Evolutionary conservation across 2,329 filamentous ascomycete species (phyloP).

Genomic region (Colletotrichum sojae): DNA sequence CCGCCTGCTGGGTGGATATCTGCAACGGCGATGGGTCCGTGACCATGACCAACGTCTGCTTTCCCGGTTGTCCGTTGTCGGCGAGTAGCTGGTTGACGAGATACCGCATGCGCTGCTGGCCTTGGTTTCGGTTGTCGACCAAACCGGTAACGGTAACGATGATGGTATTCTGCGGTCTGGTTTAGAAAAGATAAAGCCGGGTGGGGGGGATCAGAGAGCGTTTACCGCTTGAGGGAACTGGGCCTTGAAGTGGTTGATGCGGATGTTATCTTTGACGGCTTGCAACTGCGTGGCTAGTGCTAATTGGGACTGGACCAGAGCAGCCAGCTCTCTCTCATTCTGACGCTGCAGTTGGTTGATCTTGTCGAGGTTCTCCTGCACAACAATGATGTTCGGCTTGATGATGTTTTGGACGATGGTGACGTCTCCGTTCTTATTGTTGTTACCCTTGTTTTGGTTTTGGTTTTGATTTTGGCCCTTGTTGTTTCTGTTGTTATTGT

Average conservation of each 20-base stretch:
- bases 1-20: conserved; percentile 44
- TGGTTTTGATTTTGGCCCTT: background rate
- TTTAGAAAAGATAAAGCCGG: conserved; percentile 24
- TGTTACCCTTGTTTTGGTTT: conserved; percentile 4
- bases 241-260: conserved; percentile 56
- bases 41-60: conserved; percentile 55
- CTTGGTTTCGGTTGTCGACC: conserved; percentile 51
- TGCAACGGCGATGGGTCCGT: conserved; percentile 54
- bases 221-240: conserved; percentile 54
- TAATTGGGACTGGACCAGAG: conserved; percentile 54
- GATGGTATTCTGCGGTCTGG: conserved; percentile 50
- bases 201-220: background rate
- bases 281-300: conserved; percentile 54
- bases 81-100: conserved; percentile 56
- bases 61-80: conserved; percentile 53
- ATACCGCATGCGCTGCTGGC: conserved; percentile 51
- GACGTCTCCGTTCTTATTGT: conserved; percentile 33
- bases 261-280: conserved; percentile 59
- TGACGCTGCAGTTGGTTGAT: conserved; percentile 51
- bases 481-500: conserved; percentile 5
- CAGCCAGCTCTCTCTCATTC: conserved; percentile 55
- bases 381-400: conserved; percentile 48
- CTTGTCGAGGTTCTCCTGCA: conserved; percentile 54
- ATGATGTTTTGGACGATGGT: conserved; percentile 47
- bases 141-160: conserved; percentile 55